These are phyloP conservation scores for Hirsutella minnesotensis DNA, from an alignment of 2,329 filamentous ascomycete species.

Conservation along the genomic window DNA sequence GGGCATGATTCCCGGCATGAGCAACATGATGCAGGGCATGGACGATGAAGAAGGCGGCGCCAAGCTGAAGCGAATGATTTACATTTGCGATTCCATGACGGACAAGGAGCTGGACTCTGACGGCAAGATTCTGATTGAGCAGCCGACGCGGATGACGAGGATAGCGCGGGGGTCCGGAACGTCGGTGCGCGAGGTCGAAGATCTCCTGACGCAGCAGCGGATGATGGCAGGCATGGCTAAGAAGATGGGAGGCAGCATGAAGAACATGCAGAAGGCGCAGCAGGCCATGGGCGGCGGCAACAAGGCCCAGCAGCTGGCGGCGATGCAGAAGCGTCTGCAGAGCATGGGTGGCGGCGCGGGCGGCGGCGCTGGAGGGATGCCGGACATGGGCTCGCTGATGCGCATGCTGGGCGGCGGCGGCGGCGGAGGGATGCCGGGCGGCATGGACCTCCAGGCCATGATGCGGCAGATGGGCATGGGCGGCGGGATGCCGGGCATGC, in stretches of 20 bases:
- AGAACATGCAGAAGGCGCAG: conserved; percentile 92
- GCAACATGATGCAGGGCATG: conserved; percentile 87
- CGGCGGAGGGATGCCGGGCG: conserved; percentile 54
- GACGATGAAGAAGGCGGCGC: conserved; percentile 91
- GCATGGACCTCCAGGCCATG: conserved; percentile 72
- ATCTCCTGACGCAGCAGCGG: conserved; percentile 90
- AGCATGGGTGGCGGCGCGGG: conserved; percentile 68
- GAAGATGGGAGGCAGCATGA: conserved; percentile 96
- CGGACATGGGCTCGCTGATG: conserved; percentile 77
- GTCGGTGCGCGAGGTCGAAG: conserved; percentile 83
- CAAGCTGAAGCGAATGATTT: conserved; percentile 96
- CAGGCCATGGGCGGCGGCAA: conserved; percentile 83
- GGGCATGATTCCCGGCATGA: conserved; percentile 94
- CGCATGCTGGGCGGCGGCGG: conserved; percentile 69
- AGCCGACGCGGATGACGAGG: conserved; percentile 85
- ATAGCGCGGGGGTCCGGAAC: conserved; percentile 86
- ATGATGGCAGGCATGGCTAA: conserved; percentile 99
- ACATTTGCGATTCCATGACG: conserved; percentile 98
- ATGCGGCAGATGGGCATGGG: conserved; percentile 60
- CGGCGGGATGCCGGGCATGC: conserved; percentile 24
- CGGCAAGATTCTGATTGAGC: conserved; percentile 85
- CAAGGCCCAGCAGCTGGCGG: conserved; percentile 85
- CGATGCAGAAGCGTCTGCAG: conserved; percentile 92
- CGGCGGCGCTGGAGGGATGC: conserved; percentile 56
- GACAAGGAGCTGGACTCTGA: conserved; percentile 90